phyloP scores from a whole-genome alignment of 148 eudicot genomes.

The Drosera capensis region DNA sequence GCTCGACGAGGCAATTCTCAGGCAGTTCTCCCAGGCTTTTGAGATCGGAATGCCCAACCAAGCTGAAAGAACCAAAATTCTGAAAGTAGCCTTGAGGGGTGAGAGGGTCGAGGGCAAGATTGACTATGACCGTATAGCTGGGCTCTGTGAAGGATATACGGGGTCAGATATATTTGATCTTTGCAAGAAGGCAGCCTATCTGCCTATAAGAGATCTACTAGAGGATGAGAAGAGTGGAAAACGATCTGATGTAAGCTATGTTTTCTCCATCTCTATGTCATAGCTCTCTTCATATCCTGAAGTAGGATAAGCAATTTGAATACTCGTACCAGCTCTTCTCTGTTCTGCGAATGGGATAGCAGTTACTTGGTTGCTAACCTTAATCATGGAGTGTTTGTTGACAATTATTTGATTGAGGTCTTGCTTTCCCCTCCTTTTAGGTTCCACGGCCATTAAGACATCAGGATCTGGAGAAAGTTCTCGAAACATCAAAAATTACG shows the following conservation, averaged over 20 bases:
- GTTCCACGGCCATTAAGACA: background rate
- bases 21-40: conserved; percentile 90
- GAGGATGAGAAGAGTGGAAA: conserved; percentile 71
- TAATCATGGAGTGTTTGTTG: background rate
- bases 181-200: conserved; percentile 92
- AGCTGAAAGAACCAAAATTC: conserved; percentile 53
- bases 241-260: conserved; percentile 31
- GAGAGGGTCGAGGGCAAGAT: conserved; percentile 60
- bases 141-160: conserved; percentile 69
- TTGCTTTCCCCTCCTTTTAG: background rate
- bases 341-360: background rate
- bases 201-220: conserved; percentile 77
- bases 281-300: too few species aligned
- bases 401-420: background rate
- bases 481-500: too few species aligned
- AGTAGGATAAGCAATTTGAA: too few species aligned
- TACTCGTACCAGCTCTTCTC: background rate
- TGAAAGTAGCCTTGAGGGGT: conserved; percentile 63
- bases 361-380: background rate
- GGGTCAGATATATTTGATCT: conserved; percentile 87
- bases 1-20: conserved; percentile 92
- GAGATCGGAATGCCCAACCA: conserved; percentile 82
- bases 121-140: conserved; percentile 52
- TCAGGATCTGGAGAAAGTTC: too few species aligned
- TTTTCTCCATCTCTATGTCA: too few species aligned